Evolutionary conservation across 352 stramenopile species (phyloP), one percentile per base, ranked within the genome.

Genomic region (Thalassiosira exigua): DNA sequence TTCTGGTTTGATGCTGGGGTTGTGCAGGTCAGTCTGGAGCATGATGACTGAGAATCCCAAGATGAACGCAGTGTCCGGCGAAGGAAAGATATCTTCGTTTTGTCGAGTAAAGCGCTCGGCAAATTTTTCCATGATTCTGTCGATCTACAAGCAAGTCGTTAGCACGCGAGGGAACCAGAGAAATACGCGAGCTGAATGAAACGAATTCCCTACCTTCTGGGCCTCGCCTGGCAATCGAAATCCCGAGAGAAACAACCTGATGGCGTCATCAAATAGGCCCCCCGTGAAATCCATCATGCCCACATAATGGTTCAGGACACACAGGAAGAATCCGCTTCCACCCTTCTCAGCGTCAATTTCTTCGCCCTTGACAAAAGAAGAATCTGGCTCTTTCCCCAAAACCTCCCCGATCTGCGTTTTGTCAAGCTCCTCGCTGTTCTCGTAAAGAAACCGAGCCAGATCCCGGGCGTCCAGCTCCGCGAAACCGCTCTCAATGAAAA

Each of bases 101-200:
- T 92, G 92, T 86, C 68, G 81, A 46, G 83, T 97, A 91, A 93
- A 98, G 21, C 90, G 91, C 81, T 99, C 96, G 0, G 98, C 97
- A 86, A 99, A 99, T 74, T 98, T 98, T 79, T 99, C 97, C 96
- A 99, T 99, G 75, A 99, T 99, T 30, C 98, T 96, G 89, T 99
- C 98, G 85, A 99, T 99, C 87, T 99, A 30, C 12, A 50, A n/a
- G n/a, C n/a, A n/a, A n/a, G n/a, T n/a, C n/a, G n/a, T n/a, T n/a
- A n/a, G n/a, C n/a, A n/a, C n/a, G n/a, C n/a, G 24, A 29, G 27
- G 64, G n/a, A 69, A 54, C 19, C 61, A 32, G 21, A 60, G 24
- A 73, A n/a, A 26, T 12, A 52, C 17, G 46, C 46, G 14, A 14
- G 36, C 7, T 56, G 46, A 30, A 22, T 30, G 46, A 54, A 27